Percentiles rank a stretch among this genome's conserved stretches.
Evolutionary conservation across 2,329 filamentous ascomycete genomes (phyloP).

Genomic region (Exophiala xenobiotica): DNA sequence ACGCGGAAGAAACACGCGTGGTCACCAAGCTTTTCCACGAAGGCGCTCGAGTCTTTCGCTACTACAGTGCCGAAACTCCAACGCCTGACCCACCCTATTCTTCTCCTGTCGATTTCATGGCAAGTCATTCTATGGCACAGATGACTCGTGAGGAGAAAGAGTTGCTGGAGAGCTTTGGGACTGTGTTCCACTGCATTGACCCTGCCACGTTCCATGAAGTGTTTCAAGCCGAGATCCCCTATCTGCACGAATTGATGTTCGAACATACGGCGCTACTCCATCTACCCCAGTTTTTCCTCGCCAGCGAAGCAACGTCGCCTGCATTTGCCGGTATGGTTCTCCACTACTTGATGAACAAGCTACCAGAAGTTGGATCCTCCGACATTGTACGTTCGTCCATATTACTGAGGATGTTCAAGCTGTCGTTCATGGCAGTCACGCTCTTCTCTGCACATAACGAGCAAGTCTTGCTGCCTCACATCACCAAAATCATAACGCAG

Average conservation of each 20-base stretch:
- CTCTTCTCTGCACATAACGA: conserved; percentile 94
- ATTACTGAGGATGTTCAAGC: conserved; percentile 87
- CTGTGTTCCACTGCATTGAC: conserved; percentile 97
- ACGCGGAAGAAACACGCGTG: conserved; percentile 93
- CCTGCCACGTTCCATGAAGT: conserved; percentile 98
- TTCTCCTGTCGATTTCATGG: conserved; percentile 86
- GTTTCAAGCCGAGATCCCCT: conserved; percentile 94
- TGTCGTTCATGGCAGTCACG: conserved; percentile 99
- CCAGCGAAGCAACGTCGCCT: conserved; percentile 96
- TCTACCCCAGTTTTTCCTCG: conserved; percentile 95
- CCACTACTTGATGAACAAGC: conserved; percentile 94
- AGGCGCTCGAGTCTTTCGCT: conserved; percentile 92
- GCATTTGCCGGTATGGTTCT: conserved; percentile 98
- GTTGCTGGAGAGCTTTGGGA: conserved; percentile 93
- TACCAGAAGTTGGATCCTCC: conserved; percentile 88
- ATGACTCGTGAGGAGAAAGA: conserved; percentile 97
- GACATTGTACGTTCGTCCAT: conserved; percentile 93
- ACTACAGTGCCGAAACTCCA: conserved; percentile 87
- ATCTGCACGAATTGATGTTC: conserved; percentile 96
- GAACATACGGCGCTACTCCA: conserved; percentile 92
- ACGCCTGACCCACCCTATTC: conserved; percentile 69
- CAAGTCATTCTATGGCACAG: conserved; percentile 90
- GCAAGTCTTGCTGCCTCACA: conserved; percentile 89
- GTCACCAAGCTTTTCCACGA: conserved; percentile 97
- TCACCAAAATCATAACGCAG: conserved; percentile 95